Conservation (phyloP, 306 rosid species). For the Cicer bijugum region DNA sequence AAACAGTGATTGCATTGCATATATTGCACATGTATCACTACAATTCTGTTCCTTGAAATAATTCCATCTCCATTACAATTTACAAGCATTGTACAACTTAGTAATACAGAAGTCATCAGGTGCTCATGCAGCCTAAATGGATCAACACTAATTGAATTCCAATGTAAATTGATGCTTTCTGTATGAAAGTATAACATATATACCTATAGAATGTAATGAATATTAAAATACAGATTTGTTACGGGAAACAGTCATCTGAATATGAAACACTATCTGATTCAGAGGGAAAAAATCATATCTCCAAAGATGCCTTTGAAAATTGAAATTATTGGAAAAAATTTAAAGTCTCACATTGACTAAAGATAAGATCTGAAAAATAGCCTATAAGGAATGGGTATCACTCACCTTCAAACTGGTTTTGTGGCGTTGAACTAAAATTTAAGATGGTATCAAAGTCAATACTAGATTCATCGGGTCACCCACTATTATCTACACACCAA, state of each 20-base stretch:
- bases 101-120: slow-evolving; percentile 9
- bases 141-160: background rate
- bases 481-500: background rate
- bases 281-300: background rate
- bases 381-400: background rate
- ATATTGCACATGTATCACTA: slow-evolving; percentile 9
- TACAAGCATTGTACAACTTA: slow-evolving; percentile 9
- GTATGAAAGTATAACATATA: background rate
- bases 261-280: background rate
- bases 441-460: background rate
- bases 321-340: background rate
- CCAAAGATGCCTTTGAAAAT: background rate
- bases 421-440: background rate
- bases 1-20: slow-evolving; percentile 26
- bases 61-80: slow-evolving; percentile 25
- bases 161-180: slow-evolving; percentile 2
- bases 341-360: background rate
- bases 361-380: background rate
- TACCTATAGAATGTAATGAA: background rate
- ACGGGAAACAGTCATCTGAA: background rate
- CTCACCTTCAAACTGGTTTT: background rate
- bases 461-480: background rate
- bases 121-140: slow-evolving; percentile 24
- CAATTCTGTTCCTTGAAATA: slow-evolving; percentile 26
- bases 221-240: slow-evolving; percentile 15